Conservation (phyloP, 1,139 yeast genomes). For the Blastobotrys apis region DNA sequence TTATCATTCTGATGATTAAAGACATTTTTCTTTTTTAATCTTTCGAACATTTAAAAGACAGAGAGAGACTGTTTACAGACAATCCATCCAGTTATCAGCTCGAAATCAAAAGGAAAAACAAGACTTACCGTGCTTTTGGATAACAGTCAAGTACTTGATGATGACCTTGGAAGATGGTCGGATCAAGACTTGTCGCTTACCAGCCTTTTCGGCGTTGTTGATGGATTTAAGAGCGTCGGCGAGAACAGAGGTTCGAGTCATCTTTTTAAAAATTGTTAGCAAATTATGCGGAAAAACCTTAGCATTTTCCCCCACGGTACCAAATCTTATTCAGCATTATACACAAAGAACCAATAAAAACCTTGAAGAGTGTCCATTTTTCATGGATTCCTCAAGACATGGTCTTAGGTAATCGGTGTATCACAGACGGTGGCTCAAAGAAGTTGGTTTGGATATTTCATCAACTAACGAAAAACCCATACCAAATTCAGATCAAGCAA, state of each 20-base stretch:
- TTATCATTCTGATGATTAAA: slow-evolving; percentile 57
- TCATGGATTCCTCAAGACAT: slow-evolving; percentile 9
- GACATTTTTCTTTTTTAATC: slow-evolving; percentile 54
- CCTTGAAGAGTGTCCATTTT: slow-evolving; percentile 11
- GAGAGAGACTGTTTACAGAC: slow-evolving; percentile 87
- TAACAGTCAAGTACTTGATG: slow-evolving; percentile 92
- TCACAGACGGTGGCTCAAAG: slow-evolving; percentile 22
- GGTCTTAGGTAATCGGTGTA: slow-evolving; percentile 23
- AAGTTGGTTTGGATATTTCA: slow-evolving; percentile 3
- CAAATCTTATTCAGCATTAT: not conserved
- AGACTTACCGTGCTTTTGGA: slow-evolving; percentile 88
- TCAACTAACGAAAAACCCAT: not conserved
- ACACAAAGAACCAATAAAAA: not conserved
- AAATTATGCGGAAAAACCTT: not conserved
- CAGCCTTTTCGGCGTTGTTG: slow-evolving; percentile 99
- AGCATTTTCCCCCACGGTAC: not conserved
- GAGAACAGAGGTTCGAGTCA: slow-evolving; percentile 98
- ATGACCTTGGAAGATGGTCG: slow-evolving; percentile 99
- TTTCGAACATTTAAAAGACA: slow-evolving; percentile 98
- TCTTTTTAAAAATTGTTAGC: slow-evolving; percentile 28
- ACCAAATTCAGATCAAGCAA: slow-evolving; percentile 15
- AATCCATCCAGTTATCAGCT: slow-evolving; percentile 95
- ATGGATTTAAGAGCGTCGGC: slow-evolving; percentile 98
- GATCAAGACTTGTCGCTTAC: slow-evolving; percentile 97
- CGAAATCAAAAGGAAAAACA: slow-evolving; percentile 19